Percentiles rank a stretch among this genome's conserved stretches.
These are phyloP conservation scores for Alternaria consortialis DNA, from an alignment of 2,329 filamentous ascomycete genomes.

Conservation along the genomic window DNA sequence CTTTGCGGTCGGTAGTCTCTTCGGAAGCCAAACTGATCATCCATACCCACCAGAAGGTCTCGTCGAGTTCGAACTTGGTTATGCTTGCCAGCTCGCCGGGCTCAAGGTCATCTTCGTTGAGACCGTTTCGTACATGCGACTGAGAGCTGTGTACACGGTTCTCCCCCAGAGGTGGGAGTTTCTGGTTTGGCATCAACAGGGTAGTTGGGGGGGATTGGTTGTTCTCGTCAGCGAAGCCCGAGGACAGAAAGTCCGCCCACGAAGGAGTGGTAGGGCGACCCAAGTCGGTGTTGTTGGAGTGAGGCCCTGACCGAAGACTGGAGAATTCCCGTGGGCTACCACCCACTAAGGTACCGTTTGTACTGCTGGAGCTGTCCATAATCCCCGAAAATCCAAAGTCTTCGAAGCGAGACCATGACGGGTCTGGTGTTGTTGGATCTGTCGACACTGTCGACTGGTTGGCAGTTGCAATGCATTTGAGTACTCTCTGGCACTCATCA, in stretches of 20 bases:
- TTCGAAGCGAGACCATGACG: constrained; percentile 96
- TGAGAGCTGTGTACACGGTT: constrained; percentile 83
- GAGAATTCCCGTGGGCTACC: constrained; percentile 74
- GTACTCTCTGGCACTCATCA: constrained; percentile 90
- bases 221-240: constrained; percentile 84
- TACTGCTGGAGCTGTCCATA: constrained; percentile 69
- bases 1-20: constrained; percentile 84
- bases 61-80: constrained; percentile 83
- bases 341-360: constrained; percentile 38
- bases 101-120: constrained; percentile 77
- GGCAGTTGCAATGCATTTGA: constrained; percentile 84
- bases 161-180: constrained; percentile 84
- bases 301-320: constrained; percentile 71
- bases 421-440: constrained; percentile 67
- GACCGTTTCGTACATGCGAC: constrained; percentile 71
- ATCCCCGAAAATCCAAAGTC: constrained; percentile 88
- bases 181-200: constrained; percentile 87
- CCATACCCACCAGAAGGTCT: constrained; percentile 99
- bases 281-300: constrained; percentile 71
- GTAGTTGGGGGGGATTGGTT: constrained; percentile 70
- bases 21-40: constrained; percentile 95
- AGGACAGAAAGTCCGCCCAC: constrained; percentile 97
- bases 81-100: constrained; percentile 96
- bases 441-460: constrained; percentile 79
- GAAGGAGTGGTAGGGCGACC: constrained; percentile 93